Evolutionary conservation across 805 yeast genomes (phyloP), one percentile per base, ranked within the genome.

Genomic region (Starmerella etchellsii): DNA sequence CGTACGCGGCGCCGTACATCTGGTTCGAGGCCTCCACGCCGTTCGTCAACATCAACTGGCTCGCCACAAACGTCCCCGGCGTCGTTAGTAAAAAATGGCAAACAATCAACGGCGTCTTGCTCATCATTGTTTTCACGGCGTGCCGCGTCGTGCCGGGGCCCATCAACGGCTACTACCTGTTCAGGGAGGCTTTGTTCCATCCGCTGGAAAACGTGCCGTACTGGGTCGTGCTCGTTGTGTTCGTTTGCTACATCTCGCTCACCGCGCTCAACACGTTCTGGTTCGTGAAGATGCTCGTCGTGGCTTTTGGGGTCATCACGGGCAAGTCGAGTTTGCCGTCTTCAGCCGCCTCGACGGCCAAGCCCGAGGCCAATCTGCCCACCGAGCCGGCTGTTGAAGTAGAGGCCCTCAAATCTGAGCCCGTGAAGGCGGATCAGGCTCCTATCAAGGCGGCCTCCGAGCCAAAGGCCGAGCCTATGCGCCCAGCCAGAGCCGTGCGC

Each of bases 21-120:
- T 58, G 81, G 36, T 91, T 81, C 59, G 98, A 91, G 62, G 69
- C 81, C 31, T 78, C 94, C 34, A 82, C 96, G 1, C 96, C 97
- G 9, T 91, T 91, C 62, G 95, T 91, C 47, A 93, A 91, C 60
- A 58, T 82, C 55, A 83, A 91, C 61, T 91, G 96, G 95, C 84
- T 79, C 58, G 77, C 85, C 24, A 69, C 80, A 21, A 78, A 81
- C 51, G 65, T 85, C 15, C 91, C 95, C 1, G 81, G 79, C 2
- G 60, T 74, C 2, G 67, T 83, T 36, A 76, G 80, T 31, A 66
- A 66, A 22, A 65, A 55, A 50, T 40, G 73, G 6, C 70, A 75
- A 39, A 56, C 72, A 11, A 52, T 78, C 51, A 91, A 91, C 59
- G 98, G 97, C 0, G 40, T 81, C 7, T 50, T 73, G 19, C 66